phyloP scores from a whole-genome alignment of 805 yeast species.

The Candida jianshihensis region DNA sequence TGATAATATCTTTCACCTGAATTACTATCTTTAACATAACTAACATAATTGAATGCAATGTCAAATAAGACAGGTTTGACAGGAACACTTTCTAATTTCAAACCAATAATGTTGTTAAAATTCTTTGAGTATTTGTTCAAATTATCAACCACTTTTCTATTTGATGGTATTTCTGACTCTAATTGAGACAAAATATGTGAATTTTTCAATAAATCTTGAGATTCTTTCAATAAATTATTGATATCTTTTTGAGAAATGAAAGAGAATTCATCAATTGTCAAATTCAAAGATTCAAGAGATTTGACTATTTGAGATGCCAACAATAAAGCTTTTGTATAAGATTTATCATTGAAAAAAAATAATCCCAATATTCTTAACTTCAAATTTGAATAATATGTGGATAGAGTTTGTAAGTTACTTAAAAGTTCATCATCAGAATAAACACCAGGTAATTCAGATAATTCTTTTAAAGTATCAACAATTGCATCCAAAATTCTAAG shows the following conservation, averaged over 20 bases:
- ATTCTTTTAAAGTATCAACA: conserved; percentile 44
- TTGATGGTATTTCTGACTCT: conserved; percentile 24
- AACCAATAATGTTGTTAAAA: conserved; percentile 20
- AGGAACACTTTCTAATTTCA: conserved; percentile 45
- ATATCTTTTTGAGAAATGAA: conserved; percentile 34
- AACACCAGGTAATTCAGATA: conserved; percentile 87
- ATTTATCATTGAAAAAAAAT: conserved; percentile 33
- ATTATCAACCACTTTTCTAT: conserved; percentile 21
- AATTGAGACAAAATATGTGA: conserved; percentile 44
- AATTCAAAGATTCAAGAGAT: conserved; percentile 11
- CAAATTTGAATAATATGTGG: conserved; percentile 37
- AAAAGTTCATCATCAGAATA: conserved; percentile 70
- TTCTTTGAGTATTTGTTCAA: conserved; percentile 18
- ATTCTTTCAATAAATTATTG: conserved; percentile 13
- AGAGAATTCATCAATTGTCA: conserved; percentile 17
- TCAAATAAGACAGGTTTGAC: conserved; percentile 91
- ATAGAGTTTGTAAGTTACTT: conserved; percentile 44
- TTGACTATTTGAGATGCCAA: conserved; percentile 29
- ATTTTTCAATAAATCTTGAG: conserved; percentile 18
- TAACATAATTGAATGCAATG: conserved; percentile 77
- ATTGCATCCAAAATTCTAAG: conserved; percentile 35
- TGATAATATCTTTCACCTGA: conserved; percentile 1
- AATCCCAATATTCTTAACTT: conserved; percentile 40
- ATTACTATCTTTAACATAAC: conserved; percentile 26
- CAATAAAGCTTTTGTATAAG: conserved; percentile 41